Base-by-base conservation (phyloP, 225 moss, liverwort and hornwort species). In the Pseudoscleropodium purum region DNA sequence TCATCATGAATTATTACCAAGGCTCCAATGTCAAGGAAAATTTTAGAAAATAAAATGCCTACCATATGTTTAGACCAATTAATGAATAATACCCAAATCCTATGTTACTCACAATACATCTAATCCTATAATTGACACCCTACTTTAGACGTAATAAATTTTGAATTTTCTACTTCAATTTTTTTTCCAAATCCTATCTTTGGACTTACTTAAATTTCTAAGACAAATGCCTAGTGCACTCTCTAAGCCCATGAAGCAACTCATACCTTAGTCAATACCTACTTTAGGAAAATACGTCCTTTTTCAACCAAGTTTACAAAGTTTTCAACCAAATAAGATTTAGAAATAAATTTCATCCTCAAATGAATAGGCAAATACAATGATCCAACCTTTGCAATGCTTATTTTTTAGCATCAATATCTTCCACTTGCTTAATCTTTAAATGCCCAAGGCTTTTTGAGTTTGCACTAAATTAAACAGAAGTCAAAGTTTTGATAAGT, bases 171-270 rank as follows among this genome's bases (percentile, higher is more conserved):
- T 16, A 2, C 2, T 17, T 17, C 10, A 29, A 2, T 45, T 45
- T 18, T 18, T 45, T 15, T 10, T 2, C 9, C 18, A 30, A 2
- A 4, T 18, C 18, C 11, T 15, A 11, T 45, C 5, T 30, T 47
- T 47, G 2, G 47, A 6, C 2, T 75, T 9, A 74, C 0, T 0
- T 9, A 43, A 17, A 17, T 12, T 45, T 74, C 10, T 10, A 29
- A 29, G 2, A 29, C 10, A 30, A 27, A 47, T 6, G 4, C 11
- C 4, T 18, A 47, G 1, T 49, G 13, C 13, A 20, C 13, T 34
- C 0, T 1, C 2, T 21, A 20, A 33, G 33, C 13, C 0, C 0
- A 0, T 51, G 5, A 19, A 1, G 20, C 13, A 76, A 23, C 2
- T 52, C 13, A 51, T 51, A 33, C 19, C 5, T 21, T 76, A 33